Conservation (phyloP, 2,329 filamentous ascomycete genomes). For the Trichoderma koningiopsis region DNA sequence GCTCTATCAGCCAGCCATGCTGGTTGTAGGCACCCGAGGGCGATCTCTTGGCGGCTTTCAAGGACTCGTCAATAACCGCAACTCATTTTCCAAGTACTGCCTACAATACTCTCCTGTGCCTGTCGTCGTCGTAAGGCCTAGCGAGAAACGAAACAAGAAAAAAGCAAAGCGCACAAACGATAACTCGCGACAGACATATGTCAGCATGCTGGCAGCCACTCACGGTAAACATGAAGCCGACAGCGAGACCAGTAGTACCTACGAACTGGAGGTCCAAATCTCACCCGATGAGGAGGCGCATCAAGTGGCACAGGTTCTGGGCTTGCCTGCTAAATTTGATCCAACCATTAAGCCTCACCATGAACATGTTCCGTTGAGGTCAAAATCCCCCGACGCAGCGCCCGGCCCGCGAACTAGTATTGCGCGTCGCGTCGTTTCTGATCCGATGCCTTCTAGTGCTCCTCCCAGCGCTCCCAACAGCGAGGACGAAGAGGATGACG, state of each 20-base stretch:
- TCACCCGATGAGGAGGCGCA: constrained; percentile 66
- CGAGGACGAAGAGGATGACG: constrained; percentile 46
- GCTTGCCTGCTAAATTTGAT: constrained; percentile 63
- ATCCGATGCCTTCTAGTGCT: constrained; percentile 38
- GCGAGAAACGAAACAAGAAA: constrained; percentile 85
- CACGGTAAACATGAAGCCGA: constrained; percentile 61
- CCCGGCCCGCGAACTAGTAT: constrained; percentile 23
- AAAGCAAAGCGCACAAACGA: constrained; percentile 83
- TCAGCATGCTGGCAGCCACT: constrained; percentile 71
- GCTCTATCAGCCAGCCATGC: constrained; percentile 86
- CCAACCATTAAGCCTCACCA: constrained; percentile 63
- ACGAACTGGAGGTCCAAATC: constrained; percentile 57
- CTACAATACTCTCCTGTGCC: constrained; percentile 91
- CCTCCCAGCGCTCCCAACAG: constrained; percentile 43
- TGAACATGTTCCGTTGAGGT: constrained; percentile 24
- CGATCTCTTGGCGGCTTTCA: constrained; percentile 84
- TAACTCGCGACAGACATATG: constrained; percentile 73
- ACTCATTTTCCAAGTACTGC: constrained; percentile 92
- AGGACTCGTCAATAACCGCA: constrained; percentile 73
- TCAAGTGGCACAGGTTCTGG: constrained; percentile 63
- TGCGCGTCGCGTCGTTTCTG: constrained; percentile 29
- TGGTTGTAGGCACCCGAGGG: constrained; percentile 87
- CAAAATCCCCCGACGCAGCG: constrained; percentile 31
- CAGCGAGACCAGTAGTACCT: constrained; percentile 54
- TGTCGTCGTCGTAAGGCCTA: constrained; percentile 87